Conservation (phyloP, 1,284 basidiomycete genomes). For the Meripilus lineatus region DNA sequence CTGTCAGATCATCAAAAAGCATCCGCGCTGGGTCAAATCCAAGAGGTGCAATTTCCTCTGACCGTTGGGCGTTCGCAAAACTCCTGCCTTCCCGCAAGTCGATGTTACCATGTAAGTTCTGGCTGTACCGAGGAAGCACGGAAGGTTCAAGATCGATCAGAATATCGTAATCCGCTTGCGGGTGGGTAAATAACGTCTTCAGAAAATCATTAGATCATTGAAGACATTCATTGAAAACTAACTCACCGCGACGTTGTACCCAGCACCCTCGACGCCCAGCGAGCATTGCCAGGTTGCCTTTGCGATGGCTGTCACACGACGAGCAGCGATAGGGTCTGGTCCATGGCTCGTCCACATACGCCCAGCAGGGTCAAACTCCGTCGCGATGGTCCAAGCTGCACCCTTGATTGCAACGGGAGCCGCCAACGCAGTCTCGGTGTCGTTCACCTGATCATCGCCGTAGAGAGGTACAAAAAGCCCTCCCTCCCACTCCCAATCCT, state of each 20-base stretch:
- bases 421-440: conserved; percentile 5
- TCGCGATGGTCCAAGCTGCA: conserved; percentile 80
- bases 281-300: conserved; percentile 59
- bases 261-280: conserved; percentile 40
- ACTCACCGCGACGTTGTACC: conserved; percentile 49
- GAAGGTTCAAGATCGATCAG: conserved; percentile 70
- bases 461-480: conserved; percentile 61
- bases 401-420: conserved; percentile 31
- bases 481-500: conserved; percentile 81
- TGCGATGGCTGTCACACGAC: conserved; percentile 67
- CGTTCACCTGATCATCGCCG: conserved; percentile 27
- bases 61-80: conserved; percentile 40
- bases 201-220: conserved; percentile 1
- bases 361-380: conserved; percentile 76
- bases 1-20: conserved; percentile 70
- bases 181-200: conserved; percentile 81
- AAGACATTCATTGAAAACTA: not conserved
- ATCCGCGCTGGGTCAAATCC: conserved; percentile 80
- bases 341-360: conserved; percentile 68
- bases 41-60: conserved; percentile 34
- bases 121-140: conserved; percentile 69
- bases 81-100: conserved; percentile 42
- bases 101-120: conserved; percentile 47
- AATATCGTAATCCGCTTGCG: conserved; percentile 83
- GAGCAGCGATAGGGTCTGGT: conserved; percentile 67